Evolutionary conservation across 2,329 filamentous ascomycete genomes (phyloP).

Genomic region (Fusarium praegraminearum): DNA sequence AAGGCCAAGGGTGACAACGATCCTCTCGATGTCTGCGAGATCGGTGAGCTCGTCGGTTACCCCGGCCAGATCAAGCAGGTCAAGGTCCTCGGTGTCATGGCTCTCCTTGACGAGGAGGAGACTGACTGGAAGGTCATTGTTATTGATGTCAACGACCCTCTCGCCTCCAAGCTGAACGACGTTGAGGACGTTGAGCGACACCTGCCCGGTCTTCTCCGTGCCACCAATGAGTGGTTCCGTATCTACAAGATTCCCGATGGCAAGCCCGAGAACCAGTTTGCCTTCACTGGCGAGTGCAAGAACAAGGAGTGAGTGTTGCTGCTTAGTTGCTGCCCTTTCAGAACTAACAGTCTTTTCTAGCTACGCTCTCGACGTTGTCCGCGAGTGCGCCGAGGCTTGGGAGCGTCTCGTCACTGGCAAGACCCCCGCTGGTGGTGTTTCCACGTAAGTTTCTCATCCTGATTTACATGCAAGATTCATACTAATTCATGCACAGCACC

Average conservation of each 20-base stretch:
- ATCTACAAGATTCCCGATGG: slow-evolving; percentile 99
- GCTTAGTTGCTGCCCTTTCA: not conserved
- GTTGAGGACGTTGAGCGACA: slow-evolving; percentile 99
- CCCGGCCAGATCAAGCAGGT: slow-evolving; percentile 98
- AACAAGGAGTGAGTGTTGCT: slow-evolving; percentile 82
- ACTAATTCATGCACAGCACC: slow-evolving; percentile 68
- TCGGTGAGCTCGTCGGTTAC: slow-evolving; percentile 97
- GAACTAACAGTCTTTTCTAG: slow-evolving; percentile 54
- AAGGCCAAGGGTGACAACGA: slow-evolving; percentile 99
- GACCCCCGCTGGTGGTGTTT: slow-evolving; percentile 80
- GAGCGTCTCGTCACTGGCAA: slow-evolving; percentile 95
- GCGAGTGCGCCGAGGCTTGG: slow-evolving; percentile 97
- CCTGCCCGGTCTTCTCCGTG: slow-evolving; percentile 93
- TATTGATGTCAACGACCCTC: slow-evolving; percentile 97
- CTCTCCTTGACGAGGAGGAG: slow-evolving; percentile 98
- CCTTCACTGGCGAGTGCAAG: slow-evolving; percentile 99
- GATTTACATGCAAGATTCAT: not conserved
- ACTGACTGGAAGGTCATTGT: slow-evolving; percentile 99
- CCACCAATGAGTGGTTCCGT: slow-evolving; percentile 99
- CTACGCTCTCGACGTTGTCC: slow-evolving; percentile 95
- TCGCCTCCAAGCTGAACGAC: slow-evolving; percentile 96
- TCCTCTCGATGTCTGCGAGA: slow-evolving; percentile 99
- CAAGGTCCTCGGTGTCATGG: slow-evolving; percentile 99
- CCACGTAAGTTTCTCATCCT: slow-evolving; percentile 72
- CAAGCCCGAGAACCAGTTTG: slow-evolving; percentile 99